Percentiles rank a stretch among this genome's conserved stretches.
Evolutionary conservation across 164 flowering plant genomes (phyloP).

Genomic region (Berberis thunbergii): DNA sequence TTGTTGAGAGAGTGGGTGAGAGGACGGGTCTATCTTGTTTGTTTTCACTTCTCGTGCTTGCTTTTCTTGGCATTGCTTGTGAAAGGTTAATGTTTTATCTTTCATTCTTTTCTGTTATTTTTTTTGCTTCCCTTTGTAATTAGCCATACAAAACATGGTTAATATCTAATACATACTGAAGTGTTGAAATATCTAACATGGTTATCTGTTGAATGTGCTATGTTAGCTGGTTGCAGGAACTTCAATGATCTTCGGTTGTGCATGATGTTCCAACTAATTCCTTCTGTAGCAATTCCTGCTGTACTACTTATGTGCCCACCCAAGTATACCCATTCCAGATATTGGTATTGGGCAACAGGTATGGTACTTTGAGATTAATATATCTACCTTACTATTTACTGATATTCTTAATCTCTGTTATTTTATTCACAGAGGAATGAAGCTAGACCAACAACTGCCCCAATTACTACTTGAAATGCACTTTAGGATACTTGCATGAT

Average conservation of each 20-base stretch:
- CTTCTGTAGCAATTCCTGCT: constrained; percentile 29
- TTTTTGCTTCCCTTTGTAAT: background rate
- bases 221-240: constrained; percentile 43
- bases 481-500: too few relatives aligned
- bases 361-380: background rate
- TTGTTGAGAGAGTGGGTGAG: constrained; percentile 38
- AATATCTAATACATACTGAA: too few relatives aligned
- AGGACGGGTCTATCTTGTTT: constrained; percentile 34
- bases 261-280: constrained; percentile 41
- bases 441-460: too few relatives aligned
- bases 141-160: too few relatives aligned
- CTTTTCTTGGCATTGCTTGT: constrained; percentile 26
- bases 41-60: constrained; percentile 22
- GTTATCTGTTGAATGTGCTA: constrained; percentile 11
- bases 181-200: constrained; percentile 6
- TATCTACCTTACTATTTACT: background rate
- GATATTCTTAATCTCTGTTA: background rate
- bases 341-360: constrained; percentile 51
- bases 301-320: constrained; percentile 31
- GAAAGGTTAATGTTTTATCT: constrained; percentile 25
- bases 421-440: too few relatives aligned
- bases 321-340: constrained; percentile 42
- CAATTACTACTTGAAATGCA: too few relatives aligned
- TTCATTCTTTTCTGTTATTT: background rate
- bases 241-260: constrained; percentile 46